phyloP scores from a whole-genome alignment of 108 stramenopile genomes.

The Cyclotella atomus region DNA sequence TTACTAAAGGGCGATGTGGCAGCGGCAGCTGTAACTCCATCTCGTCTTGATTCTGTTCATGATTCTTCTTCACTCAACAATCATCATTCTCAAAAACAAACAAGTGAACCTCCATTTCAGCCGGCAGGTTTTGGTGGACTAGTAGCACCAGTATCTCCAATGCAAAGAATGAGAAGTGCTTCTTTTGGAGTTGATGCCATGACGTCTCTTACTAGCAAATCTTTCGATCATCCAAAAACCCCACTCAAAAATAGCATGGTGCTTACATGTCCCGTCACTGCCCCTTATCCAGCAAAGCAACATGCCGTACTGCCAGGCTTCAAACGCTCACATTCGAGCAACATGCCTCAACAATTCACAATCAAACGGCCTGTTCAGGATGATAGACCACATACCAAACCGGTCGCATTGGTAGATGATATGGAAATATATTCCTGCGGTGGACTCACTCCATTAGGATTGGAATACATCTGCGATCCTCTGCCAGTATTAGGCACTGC shows the following conservation, averaged over 20 bases:
- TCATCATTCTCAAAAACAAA: neutral
- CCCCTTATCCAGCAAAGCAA: neutral
- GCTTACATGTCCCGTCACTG: neutral
- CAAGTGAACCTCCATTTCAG: slow-evolving; percentile 18
- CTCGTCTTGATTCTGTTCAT: neutral
- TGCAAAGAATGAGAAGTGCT: slow-evolving; percentile 20
- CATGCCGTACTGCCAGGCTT: neutral
- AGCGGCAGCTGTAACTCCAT: neutral
- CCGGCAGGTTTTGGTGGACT: slow-evolving; percentile 40
- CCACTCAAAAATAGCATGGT: neutral
- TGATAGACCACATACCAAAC: neutral
- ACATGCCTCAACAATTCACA: neutral
- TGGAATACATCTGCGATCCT: slow-evolving; percentile 50
- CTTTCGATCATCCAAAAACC: neutral
- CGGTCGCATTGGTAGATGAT: slow-evolving; percentile 20
- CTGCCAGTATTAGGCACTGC: slow-evolving; percentile 30
- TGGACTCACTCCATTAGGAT: slow-evolving; percentile 38
- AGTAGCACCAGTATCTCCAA: slow-evolving; percentile 10
- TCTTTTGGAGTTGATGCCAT: slow-evolving; percentile 17
- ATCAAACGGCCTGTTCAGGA: neutral
- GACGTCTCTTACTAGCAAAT: neutral
- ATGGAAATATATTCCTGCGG: slow-evolving; percentile 50
- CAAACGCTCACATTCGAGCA: neutral
- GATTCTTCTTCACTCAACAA: neutral
- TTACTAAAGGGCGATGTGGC: slow-evolving; percentile 27